A percentile compares a stretch with the other conserved stretches of the same genome.
Evolutionary conservation across 2,329 filamentous ascomycete genomes (phyloP).

Genomic region (Plenodomus tracheiphilus): DNA sequence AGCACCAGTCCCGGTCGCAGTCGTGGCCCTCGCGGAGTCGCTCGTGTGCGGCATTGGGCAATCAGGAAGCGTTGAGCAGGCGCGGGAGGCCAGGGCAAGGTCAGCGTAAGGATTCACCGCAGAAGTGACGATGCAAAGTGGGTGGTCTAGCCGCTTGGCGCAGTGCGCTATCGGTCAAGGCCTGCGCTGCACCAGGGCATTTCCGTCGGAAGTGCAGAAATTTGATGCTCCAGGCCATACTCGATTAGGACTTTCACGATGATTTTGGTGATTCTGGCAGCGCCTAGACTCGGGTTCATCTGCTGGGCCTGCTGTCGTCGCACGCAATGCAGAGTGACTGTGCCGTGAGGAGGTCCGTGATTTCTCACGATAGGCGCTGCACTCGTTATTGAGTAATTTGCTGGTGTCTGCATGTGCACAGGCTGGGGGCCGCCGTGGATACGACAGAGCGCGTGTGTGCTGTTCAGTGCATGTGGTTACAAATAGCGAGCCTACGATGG

Average conservation of each 20-base stretch:
- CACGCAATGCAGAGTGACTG: constrained; percentile 11
- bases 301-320: constrained; percentile 12
- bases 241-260: constrained; percentile 41
- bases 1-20: constrained; percentile 22
- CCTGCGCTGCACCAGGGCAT: constrained; percentile 24
- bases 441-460: neutral
- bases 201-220: constrained; percentile 26
- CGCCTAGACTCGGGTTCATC: constrained; percentile 28
- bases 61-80: constrained; percentile 25
- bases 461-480: neutral
- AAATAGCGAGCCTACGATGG: neutral
- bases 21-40: constrained; percentile 39
- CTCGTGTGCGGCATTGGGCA: constrained; percentile 36
- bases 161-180: constrained; percentile 22
- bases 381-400: constrained; percentile 9
- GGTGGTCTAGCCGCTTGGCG: constrained; percentile 21
- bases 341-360: constrained; percentile 14
- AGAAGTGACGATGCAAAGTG: constrained; percentile 25
- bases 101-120: constrained; percentile 17
- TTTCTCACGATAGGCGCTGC: constrained; percentile 14
- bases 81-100: constrained; percentile 23
- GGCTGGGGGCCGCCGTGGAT: constrained; percentile 1
- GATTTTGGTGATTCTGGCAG: constrained; percentile 22
- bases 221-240: constrained; percentile 32
- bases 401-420: constrained; percentile 12